A percentile compares a stretch with the other conserved stretches of the same genome.
These are phyloP conservation scores for Eudorina sp. DNA, from an alignment of 139 green algal species.

Conservation along the genomic window DNA sequence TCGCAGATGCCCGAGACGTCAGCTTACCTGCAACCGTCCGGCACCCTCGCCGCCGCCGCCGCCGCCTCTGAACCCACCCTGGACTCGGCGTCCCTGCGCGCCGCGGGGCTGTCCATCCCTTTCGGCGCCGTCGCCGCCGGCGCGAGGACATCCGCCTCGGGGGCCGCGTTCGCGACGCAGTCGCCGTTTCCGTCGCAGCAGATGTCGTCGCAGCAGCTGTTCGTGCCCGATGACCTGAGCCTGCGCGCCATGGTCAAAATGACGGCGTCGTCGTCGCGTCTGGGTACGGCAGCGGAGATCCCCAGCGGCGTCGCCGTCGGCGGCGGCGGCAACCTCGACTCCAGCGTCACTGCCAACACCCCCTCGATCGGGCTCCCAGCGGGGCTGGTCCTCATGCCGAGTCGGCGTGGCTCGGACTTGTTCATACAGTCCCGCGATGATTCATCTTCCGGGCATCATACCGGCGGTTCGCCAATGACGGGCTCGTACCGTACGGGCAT, in stretches of 20 bases:
- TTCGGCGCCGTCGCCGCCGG: not conserved
- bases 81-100: too few species aligned
- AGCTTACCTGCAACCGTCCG: too few species aligned
- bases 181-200: too few species aligned
- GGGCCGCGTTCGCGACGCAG: too few species aligned
- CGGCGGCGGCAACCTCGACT: not conserved
- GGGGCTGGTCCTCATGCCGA: not conserved
- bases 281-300: not conserved
- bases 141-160: not conserved
- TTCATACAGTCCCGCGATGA: not conserved
- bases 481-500: not conserved
- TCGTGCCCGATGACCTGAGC: constrained; percentile 21
- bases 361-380: not conserved
- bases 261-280: not conserved
- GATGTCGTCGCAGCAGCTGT: not conserved
- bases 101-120: not conserved
- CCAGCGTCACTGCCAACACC: not conserved
- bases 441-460: not conserved
- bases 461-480: not conserved
- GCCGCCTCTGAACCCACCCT: too few species aligned
- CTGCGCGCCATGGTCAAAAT: constrained; percentile 23
- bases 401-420: not conserved
- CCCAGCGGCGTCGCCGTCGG: not conserved
- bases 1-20: too few species aligned
- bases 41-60: too few species aligned